Conservation (phyloP, 2,329 filamentous ascomycete genomes). For the Penicillium sumatraense region DNA sequence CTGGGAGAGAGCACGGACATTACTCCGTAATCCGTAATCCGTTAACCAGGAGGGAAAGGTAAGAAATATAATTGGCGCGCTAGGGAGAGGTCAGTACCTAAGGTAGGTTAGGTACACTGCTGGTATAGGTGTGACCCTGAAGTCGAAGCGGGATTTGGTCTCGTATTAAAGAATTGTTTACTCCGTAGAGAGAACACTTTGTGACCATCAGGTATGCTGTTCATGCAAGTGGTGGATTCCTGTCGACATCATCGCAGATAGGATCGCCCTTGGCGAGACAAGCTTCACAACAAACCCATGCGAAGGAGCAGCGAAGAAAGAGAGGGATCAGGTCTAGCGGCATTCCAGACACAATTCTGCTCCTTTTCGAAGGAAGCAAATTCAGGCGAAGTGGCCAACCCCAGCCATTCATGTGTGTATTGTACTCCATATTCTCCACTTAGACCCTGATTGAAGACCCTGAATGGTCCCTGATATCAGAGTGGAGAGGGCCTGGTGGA, state of each 20-base stretch:
- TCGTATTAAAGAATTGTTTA: too few species aligned
- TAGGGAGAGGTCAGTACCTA: too few species aligned
- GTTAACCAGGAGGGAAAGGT: not conserved
- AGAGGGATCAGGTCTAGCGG: not conserved
- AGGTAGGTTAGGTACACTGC: too few species aligned
- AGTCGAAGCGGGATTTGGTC: not conserved
- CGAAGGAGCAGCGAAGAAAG: not conserved
- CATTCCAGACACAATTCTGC: not conserved
- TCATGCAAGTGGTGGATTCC: constrained; percentile 17
- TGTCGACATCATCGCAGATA: constrained; percentile 11
- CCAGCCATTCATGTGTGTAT: constrained; percentile 10
- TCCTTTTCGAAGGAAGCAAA: not conserved
- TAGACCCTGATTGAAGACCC: not conserved
- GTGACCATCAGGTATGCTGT: too few species aligned
- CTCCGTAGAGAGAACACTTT: not conserved
- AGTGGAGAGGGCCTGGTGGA: too few species aligned
- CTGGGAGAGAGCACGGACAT: not conserved
- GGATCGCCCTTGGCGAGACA: constrained; percentile 23
- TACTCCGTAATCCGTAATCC: too few species aligned
- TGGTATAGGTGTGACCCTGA: not conserved
- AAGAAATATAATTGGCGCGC: not conserved
- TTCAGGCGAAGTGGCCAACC: constrained; percentile 1
- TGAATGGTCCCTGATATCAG: not conserved
- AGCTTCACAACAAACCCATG: constrained; percentile 17
- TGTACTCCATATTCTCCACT: not conserved